Evolutionary conservation across 2,329 filamentous ascomycete genomes (phyloP), one percentile per base, ranked within the genome.

Genomic region (Simplicillium sp.): DNA sequence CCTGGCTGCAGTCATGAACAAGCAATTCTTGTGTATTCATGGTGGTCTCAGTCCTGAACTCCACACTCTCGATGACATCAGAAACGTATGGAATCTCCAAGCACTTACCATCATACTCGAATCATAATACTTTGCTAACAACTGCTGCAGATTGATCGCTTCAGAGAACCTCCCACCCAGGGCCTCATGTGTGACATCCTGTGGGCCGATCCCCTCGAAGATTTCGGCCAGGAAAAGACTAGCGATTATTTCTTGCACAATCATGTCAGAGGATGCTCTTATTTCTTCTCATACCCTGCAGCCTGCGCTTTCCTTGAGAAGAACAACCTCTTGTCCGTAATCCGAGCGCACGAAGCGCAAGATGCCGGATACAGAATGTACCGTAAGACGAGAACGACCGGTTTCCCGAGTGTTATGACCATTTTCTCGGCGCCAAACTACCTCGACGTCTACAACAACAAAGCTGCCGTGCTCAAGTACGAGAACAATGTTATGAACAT

Each of bases 401-500:
- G 92, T 3, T 98, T 98, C 69, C 92, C 92, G 16, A 96, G 89
- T 67, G 92, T 98, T 48, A 98, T 98, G 92, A 98, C 92, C 52
- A 98, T 98, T 56, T 98, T 98, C 74, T 97, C 90, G 35, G 92
- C 92, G 2, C 92, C 92, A 31, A 98, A 98, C 66, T 98, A 98
- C 60, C 80, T 98, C 48, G 92, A 98, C 57, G 89, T 98, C 31
- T 98, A 98, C 69, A 98, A 98, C 79, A 98, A 98, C 75, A 98
- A 98, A 72, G 92, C 92, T 2, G 92, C 92, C 1, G 92, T 98
- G 33, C 72, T 98, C 55, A 98, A 98, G 69, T 98, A 98, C 61
- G 92, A 98, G 69, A 98, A 98, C 67, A 98, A 98, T 58, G 92
- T 98, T 46, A 98, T 98, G 92, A 98, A 98, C 71, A 98, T 98